These are phyloP conservation scores for Lineolata rhizophorae DNA, from an alignment of 495 filamentous ascomycete genomes.

Conservation along the genomic window DNA sequence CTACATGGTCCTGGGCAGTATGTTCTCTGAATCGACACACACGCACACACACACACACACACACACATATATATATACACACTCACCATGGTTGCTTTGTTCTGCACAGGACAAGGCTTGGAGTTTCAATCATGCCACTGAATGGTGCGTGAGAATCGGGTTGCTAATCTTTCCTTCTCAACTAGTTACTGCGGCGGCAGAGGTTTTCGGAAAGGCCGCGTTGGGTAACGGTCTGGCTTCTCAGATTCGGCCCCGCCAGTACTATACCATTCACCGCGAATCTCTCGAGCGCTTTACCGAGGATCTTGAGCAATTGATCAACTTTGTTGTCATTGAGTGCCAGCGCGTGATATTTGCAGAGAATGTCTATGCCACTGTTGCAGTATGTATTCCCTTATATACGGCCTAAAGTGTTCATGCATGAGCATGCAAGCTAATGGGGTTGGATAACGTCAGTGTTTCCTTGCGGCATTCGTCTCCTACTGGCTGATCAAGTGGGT, in stretches of 20 bases:
- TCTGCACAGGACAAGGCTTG: too few species aligned
- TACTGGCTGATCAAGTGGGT: slow-evolving; percentile 90
- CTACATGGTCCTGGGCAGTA: slow-evolving; percentile 45
- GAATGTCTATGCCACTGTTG: slow-evolving; percentile 61
- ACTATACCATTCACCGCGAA: slow-evolving; percentile 78
- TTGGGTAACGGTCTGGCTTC: slow-evolving; percentile 61
- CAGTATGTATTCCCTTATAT: slow-evolving; percentile 32
- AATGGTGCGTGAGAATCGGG: too few species aligned
- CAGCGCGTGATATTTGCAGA: slow-evolving; percentile 90
- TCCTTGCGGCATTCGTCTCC: slow-evolving; percentile 56
- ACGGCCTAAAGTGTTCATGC: slow-evolving; percentile 3
- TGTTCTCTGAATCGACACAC: slow-evolving; percentile 12
- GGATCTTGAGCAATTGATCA: slow-evolving; percentile 75
- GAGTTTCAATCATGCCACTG: too few species aligned
- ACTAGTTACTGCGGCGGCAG: slow-evolving; percentile 55
- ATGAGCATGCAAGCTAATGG: slow-evolving; percentile 3
- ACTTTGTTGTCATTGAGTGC: slow-evolving; percentile 94
- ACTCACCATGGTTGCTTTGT: too few species aligned
- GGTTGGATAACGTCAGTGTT: slow-evolving; percentile 37
- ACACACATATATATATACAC: too few species aligned
- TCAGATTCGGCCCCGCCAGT: slow-evolving; percentile 72
- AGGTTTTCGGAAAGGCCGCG: slow-evolving; percentile 53
- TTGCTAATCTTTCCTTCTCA: too few species aligned
- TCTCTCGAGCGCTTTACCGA: slow-evolving; percentile 59
- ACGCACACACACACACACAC: too few species aligned